Base-by-base conservation (phyloP, 1,284 basidiomycete genomes). In the Cryptococcus floricola region DNA sequence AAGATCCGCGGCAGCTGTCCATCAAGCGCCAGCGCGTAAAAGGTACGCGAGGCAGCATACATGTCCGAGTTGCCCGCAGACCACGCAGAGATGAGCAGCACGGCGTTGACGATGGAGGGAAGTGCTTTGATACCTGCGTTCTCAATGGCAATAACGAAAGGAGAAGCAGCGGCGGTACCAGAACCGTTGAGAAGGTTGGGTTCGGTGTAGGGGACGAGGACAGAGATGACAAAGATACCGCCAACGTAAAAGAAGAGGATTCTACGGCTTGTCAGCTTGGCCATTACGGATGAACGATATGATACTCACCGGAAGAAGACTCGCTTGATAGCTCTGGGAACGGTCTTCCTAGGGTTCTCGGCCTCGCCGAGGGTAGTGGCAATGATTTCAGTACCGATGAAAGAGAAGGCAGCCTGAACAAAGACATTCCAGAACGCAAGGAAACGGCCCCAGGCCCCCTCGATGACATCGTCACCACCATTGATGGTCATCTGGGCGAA, bases 91-190 rank as follows among this genome's bases (percentile, higher is more conserved):
- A 56, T 62, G n/a, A 69, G 44, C 50, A 70, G 48, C 45, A 55
- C 66, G 37, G 72, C 77, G 56, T 80, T 78, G 61, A 78, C 71
- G 31, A 77, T 82, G 48, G 81, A 82, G 4, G 88, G 88, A 2
- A 90, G 77, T 2, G 78, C 80, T 60, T 82, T 84, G 73, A 91
- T 89, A 16, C 87, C 84, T 0, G 87, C 85, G 37, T 78, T 81
- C 58, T 82, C 66, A 18, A 71, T 70, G 9, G 87, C 87, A 63
- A 90, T 87, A 56, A 89, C 87, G 69, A 88, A 88, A 13, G 86
- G 88, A 3, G 83, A 82, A 3, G 83, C 83, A 43, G 88, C 88
- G n/a, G 81, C 70, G 84, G 83, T 87, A 39, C 81, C 82, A 31
- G 79, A 76, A 6, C 81, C 80, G 44, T 63, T 65, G 55, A 81